These are phyloP conservation scores for Rosellinia necatrix DNA, from an alignment of 2,329 filamentous ascomycete species.

Conservation along the genomic window DNA sequence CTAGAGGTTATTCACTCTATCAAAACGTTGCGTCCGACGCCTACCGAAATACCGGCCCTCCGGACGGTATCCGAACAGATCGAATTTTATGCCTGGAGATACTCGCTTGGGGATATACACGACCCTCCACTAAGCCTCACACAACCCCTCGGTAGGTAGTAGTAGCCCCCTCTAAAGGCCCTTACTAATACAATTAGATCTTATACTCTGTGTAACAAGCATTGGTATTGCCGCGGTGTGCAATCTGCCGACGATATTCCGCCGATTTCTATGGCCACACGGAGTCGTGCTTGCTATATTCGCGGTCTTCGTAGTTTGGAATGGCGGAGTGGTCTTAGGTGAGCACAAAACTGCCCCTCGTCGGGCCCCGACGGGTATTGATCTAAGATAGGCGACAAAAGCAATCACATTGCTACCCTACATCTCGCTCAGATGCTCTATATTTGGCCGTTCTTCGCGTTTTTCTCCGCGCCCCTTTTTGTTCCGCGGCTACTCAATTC, in stretches of 20 bases:
- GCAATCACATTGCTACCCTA: slow-evolving; percentile 87
- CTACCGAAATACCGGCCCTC: slow-evolving; percentile 40
- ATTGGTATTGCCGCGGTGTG: slow-evolving; percentile 61
- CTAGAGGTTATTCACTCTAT: slow-evolving; percentile 59
- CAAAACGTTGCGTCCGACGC: slow-evolving; percentile 47
- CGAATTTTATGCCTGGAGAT: slow-evolving; percentile 48
- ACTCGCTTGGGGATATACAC: slow-evolving; percentile 58
- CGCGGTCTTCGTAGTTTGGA: slow-evolving; percentile 77
- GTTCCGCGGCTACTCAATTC: slow-evolving; percentile 55
- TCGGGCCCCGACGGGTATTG: slow-evolving; percentile 25
- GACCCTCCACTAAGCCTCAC: slow-evolving; percentile 55
- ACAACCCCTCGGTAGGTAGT: slow-evolving; percentile 54
- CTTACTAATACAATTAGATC: slow-evolving; percentile 47
- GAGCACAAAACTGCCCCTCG: slow-evolving; percentile 31
- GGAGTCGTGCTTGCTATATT: slow-evolving; percentile 71
- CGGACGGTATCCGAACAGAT: slow-evolving; percentile 43
- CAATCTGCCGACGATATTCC: slow-evolving; percentile 52
- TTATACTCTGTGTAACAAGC: slow-evolving; percentile 64
- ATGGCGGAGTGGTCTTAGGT: slow-evolving; percentile 90
- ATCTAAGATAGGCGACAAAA: slow-evolving; percentile 74
- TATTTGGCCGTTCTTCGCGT: slow-evolving; percentile 85
- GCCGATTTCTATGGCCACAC: slow-evolving; percentile 59
- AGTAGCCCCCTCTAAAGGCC: not conserved
- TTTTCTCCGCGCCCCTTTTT: slow-evolving; percentile 85
- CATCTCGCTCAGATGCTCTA: slow-evolving; percentile 94